A percentile compares a stretch with the other conserved stretches of the same genome.
Conservation (phyloP, 2,329 filamentous ascomycete species). For the Aspergillus sp. region DNA sequence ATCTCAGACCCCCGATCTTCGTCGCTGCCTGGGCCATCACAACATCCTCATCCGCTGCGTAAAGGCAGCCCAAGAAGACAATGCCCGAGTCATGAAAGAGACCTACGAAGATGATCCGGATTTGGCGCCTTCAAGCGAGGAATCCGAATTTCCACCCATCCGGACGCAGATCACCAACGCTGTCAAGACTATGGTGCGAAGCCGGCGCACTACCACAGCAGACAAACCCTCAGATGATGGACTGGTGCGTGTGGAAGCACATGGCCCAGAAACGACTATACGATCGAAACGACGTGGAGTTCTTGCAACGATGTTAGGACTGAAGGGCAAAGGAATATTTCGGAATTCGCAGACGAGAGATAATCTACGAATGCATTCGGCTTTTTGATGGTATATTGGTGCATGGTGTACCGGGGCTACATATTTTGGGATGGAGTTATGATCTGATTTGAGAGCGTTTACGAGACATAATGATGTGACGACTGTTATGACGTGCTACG, state of each 20-base stretch:
- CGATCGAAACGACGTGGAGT: neutral
- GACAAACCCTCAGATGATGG: neutral
- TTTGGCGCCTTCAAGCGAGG: neutral
- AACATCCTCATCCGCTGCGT: conserved; percentile 18
- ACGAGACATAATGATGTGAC: too few relatives aligned
- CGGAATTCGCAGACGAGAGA: neutral
- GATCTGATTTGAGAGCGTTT: too few relatives aligned
- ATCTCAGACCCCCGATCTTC: conserved; percentile 17
- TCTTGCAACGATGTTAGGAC: neutral
- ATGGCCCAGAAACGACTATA: neutral
- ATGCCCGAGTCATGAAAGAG: neutral
- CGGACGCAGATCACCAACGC: conserved; percentile 12
- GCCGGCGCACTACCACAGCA: neutral
- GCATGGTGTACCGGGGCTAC: neutral
- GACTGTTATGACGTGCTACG: too few relatives aligned
- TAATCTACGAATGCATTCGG: neutral
- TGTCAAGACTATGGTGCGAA: conserved; percentile 16
- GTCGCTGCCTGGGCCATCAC: conserved; percentile 20
- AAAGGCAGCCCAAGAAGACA: conserved; percentile 16
- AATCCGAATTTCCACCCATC: conserved; percentile 2
- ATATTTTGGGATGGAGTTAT: too few relatives aligned
- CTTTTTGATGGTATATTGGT: neutral
- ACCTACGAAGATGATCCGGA: conserved; percentile 1
- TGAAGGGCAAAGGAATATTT: neutral
- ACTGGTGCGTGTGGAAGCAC: neutral